Conservation (phyloP, 176 grass and related monocot species). For the Oryza rufipogon region DNA sequence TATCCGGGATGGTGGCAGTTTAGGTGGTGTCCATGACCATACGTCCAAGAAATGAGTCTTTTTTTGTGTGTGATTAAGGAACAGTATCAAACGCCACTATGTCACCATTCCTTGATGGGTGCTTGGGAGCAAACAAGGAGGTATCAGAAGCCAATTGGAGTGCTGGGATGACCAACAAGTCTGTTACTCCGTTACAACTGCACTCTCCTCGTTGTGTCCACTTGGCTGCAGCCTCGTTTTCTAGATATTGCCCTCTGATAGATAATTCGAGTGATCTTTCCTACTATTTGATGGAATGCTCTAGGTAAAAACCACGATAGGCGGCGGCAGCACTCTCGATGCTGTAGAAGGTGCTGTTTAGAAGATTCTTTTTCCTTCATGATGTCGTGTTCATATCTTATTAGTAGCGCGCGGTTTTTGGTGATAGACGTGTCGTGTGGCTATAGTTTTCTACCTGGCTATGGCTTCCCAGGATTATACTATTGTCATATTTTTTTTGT, state of each 20-base stretch:
- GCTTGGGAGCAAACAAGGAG: background rate
- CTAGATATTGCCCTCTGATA: background rate
- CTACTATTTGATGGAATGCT: too few relatives aligned
- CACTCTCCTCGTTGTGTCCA: background rate
- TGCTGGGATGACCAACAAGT: background rate
- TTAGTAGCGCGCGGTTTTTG: too few relatives aligned
- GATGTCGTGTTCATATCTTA: too few relatives aligned
- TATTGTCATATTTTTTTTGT: too few relatives aligned
- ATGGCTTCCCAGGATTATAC: too few relatives aligned
- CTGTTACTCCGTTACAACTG: background rate
- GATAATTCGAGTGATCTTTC: too few relatives aligned
- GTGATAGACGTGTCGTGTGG: too few relatives aligned
- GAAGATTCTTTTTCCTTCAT: too few relatives aligned
- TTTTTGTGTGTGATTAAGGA: background rate
- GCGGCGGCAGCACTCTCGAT: too few relatives aligned
- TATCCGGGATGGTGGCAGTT: background rate
- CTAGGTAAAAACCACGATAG: too few relatives aligned
- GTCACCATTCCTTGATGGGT: background rate
- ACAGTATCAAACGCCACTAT: background rate
- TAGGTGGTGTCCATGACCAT: background rate
- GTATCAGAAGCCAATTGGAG: background rate
- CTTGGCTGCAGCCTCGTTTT: background rate
- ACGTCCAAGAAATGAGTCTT: background rate
- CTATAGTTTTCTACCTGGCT: too few relatives aligned
- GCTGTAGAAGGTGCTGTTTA: too few relatives aligned